Percentiles rank a stretch among this genome's conserved stretches.
These are phyloP conservation scores for Glycine latifolia DNA, from an alignment of 306 rosid genomes.

Conservation along the genomic window DNA sequence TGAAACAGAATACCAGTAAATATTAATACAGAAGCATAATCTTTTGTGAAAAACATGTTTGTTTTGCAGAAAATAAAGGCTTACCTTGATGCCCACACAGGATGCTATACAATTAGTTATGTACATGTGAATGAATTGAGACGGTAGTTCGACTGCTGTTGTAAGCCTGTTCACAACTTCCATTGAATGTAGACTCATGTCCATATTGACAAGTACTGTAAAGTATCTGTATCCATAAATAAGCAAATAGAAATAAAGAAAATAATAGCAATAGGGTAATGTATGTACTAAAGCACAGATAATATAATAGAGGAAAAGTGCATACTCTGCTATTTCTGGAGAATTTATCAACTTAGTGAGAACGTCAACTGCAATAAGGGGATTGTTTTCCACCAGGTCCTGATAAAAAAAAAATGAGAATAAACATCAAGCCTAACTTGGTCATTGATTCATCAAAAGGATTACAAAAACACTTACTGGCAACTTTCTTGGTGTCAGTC, in stretches of 20 bases:
- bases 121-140: conserved; percentile 95
- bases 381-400: conserved; percentile 98
- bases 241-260: conserved; percentile 54
- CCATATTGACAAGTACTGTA: conserved; percentile 97
- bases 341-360: conserved; percentile 90
- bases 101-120: conserved; percentile 97
- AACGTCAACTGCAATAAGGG: conserved; percentile 93
- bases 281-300: conserved; percentile 32
- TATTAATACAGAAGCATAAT: too few species aligned
- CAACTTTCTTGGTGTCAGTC: conserved; percentile 91
- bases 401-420: conserved; percentile 50
- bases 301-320: conserved; percentile 35
- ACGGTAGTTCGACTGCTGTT: conserved; percentile 93
- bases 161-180: conserved; percentile 99
- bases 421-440: conserved; percentile 29
- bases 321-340: conserved; percentile 92
- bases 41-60: too few species aligned
- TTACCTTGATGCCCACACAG: conserved; percentile 90
- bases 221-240: conserved; percentile 77
- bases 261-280: conserved; percentile 42
- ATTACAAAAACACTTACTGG: conserved; percentile 68
- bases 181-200: conserved; percentile 99
- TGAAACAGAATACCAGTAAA: too few species aligned
- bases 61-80: conserved; percentile 32
- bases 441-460: conserved; percentile 31